These are phyloP conservation scores for Backusella liffmaniae DNA, from an alignment of 192 early-diverging fungal species.

Conservation along the genomic window DNA sequence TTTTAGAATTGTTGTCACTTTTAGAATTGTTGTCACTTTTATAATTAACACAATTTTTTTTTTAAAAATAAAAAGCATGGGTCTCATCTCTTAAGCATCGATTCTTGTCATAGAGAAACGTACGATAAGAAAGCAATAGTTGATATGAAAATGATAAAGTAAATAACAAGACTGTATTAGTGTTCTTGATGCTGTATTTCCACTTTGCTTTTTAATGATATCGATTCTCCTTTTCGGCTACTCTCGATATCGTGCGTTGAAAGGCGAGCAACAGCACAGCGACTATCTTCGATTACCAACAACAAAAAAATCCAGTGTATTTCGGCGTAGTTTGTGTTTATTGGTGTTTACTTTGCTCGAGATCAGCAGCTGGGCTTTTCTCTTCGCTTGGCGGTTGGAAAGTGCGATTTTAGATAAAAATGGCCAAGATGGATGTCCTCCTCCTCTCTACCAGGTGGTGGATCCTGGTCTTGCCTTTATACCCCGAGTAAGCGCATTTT, in stretches of 20 bases:
- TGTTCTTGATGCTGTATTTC: slow-evolving; percentile 11
- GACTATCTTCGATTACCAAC: slow-evolving; percentile 32
- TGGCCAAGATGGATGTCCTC: neutral
- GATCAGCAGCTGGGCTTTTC: slow-evolving; percentile 33
- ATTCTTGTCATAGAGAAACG: slow-evolving; percentile 15
- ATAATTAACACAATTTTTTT: neutral
- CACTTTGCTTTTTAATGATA: neutral
- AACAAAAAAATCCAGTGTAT: slow-evolving; percentile 3
- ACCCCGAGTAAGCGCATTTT: slow-evolving; percentile 9
- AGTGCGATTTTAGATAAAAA: slow-evolving; percentile 23
- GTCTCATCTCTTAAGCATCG: neutral
- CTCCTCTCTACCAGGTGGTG: slow-evolving; percentile 22
- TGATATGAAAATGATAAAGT: neutral
- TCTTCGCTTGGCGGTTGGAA: slow-evolving; percentile 36
- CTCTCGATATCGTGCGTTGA: neutral
- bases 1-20: neutral
- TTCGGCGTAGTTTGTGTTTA: slow-evolving; percentile 16
- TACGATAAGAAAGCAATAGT: neutral
- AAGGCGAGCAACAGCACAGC: neutral
- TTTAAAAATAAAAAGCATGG: neutral
- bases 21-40: no score
- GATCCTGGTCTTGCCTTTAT: slow-evolving; percentile 24
- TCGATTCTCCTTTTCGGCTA: neutral
- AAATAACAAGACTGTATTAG: neutral
- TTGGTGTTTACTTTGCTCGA: slow-evolving; percentile 19